These are phyloP conservation scores for Hermanozyma aechmeae DNA, from an alignment of 805 yeast genomes.

Conservation along the genomic window DNA sequence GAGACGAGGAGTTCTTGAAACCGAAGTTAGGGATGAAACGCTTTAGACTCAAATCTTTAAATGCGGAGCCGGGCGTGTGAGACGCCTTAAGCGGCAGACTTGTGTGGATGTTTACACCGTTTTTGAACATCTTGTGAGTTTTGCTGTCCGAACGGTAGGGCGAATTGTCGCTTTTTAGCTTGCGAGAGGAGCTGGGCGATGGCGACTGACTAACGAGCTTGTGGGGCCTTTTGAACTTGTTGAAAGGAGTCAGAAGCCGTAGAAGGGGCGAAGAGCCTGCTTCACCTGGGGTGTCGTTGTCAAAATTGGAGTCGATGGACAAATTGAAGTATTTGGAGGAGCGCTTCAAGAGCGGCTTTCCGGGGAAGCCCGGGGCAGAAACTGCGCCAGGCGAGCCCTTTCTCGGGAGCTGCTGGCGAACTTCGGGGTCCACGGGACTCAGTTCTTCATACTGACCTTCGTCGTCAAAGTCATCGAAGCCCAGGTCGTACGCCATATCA, in stretches of 20 bases:
- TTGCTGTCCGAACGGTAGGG: constrained; percentile 19
- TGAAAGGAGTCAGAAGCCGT: constrained; percentile 8
- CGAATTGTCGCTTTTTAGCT: constrained; percentile 4
- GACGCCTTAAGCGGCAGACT: too few relatives aligned
- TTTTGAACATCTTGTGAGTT: constrained; percentile 26
- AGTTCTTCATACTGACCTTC: constrained; percentile 2
- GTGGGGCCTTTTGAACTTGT: constrained; percentile 35
- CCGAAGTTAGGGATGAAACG: constrained; percentile 9
- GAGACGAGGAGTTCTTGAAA: constrained; percentile 10
- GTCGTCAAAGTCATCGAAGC: constrained; percentile 3
- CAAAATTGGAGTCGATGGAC: constrained; percentile 12
- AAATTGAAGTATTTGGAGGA: constrained; percentile 33
- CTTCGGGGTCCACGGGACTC: too few relatives aligned
- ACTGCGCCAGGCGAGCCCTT: too few relatives aligned
- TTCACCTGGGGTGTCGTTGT: background rate
- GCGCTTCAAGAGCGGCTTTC: constrained; percentile 32
- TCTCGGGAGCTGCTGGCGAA: too few relatives aligned
- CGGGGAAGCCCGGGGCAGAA: too few relatives aligned
- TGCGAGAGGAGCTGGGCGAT: constrained; percentile 18
- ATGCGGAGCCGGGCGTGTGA: too few relatives aligned
- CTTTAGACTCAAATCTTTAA: too few relatives aligned
- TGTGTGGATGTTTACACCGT: constrained; percentile 19
- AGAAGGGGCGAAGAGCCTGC: constrained; percentile 5
- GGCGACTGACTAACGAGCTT: constrained; percentile 35
- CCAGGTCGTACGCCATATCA: constrained; percentile 1